A percentile compares a stretch with the other conserved stretches of the same genome.
These are phyloP conservation scores for Solanum tarapatanum DNA, from an alignment of 257 asterid genomes.

Conservation along the genomic window DNA sequence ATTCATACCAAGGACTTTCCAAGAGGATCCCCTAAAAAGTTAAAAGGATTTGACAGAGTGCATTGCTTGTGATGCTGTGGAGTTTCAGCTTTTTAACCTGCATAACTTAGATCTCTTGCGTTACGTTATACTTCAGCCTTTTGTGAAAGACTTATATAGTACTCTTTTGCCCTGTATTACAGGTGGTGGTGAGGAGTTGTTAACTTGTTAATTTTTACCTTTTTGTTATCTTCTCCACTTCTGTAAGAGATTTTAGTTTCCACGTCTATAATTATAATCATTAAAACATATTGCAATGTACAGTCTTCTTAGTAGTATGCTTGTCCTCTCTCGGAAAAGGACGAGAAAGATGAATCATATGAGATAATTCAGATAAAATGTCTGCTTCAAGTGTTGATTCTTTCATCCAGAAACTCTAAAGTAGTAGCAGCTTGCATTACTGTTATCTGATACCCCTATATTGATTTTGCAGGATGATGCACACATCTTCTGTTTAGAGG, in stretches of 20 bases:
- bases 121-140: background rate
- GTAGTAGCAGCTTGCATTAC: background rate
- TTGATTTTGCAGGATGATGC: slow-evolving; percentile 75
- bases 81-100: background rate
- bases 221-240: background rate
- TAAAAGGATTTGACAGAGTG: background rate
- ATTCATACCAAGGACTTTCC: background rate
- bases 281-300: background rate
- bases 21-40: background rate
- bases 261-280: background rate
- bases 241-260: background rate
- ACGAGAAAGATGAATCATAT: background rate
- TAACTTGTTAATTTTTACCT: background rate
- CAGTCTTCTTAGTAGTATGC: background rate
- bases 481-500: slow-evolving; percentile 87
- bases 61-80: background rate
- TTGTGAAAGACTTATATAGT: background rate
- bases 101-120: background rate
- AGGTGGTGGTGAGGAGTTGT: background rate
- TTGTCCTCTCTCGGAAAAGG: background rate
- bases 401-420: background rate
- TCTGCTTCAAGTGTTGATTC: background rate
- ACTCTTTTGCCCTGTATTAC: background rate
- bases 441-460: background rate
- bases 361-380: background rate